Evolutionary conservation across 768 basidiomycete species (phyloP), one percentile per base, ranked within the genome.

Genomic region (Xerocomellus intermedius): DNA sequence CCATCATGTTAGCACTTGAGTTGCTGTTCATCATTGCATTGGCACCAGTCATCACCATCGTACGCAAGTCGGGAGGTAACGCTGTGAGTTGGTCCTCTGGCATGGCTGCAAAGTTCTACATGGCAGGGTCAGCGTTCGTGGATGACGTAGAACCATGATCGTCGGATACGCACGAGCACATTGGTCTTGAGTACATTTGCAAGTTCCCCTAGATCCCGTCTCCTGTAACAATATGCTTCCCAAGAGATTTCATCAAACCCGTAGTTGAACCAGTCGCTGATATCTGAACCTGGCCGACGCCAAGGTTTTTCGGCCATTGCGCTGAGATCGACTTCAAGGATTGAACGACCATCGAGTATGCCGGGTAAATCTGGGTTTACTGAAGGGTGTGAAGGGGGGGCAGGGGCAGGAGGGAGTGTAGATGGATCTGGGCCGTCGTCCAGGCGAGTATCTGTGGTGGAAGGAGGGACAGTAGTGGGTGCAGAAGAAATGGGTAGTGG

Each of bases 231-330:
- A 65, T 96, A 99, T 39, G 86, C 87, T 66, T 93, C 91, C 94
- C 94, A 99, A 33, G 89, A 90, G 16, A 91, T 81, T 73, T 99
- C 97, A 71, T 99, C 97, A 65, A 98, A 98, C 0, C 97, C 97
- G 63, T 97, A 98, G 73, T 99, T 98, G 74, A 99, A 99, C 89
- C 94, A 99, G 75, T 98, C 95, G 61, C 90, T 89, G 57, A 97
- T 79, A 75, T 97, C 94, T 5, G 91, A 86, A 33, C 97, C 97
- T 8, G 94, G 89, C 55, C 86, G 74, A 57, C 97, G 77, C 97
- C 97, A 99, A 5, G 87, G 86, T 66, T 96, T 96, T 57, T 92
- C 89, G 9, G 80, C 73, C 77, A 89, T 77, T 26, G 83, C 82
- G 42, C 69, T 79, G 46, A 96, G 63, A 67, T 97, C 95, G 26